phyloP scores from a whole-genome alignment of 2,329 filamentous ascomycete genomes.

The Apiospora marii region DNA sequence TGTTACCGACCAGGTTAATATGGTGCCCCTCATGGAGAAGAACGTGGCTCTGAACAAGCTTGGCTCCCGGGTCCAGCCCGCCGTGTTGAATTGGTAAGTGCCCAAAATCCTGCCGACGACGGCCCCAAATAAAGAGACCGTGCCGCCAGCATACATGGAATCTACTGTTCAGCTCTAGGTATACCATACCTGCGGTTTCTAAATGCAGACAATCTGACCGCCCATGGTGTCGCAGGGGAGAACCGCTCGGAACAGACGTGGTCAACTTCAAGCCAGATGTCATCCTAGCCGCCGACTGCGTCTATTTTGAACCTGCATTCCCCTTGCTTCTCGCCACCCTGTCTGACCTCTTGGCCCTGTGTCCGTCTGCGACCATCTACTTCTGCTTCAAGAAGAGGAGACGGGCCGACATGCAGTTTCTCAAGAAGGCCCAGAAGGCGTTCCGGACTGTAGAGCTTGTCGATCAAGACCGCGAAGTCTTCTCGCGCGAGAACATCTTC shows the following conservation, averaged over 20 bases:
- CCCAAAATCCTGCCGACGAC: neutral
- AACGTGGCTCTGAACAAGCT: slow-evolving; percentile 87
- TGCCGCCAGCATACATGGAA: neutral
- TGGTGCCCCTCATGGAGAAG: slow-evolving; percentile 84
- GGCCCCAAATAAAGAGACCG: neutral
- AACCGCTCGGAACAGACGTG: slow-evolving; percentile 62
- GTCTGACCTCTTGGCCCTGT: slow-evolving; percentile 75
- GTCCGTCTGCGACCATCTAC: slow-evolving; percentile 68
- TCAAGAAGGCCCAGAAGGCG: slow-evolving; percentile 73
- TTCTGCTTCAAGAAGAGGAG: slow-evolving; percentile 97
- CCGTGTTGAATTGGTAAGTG: slow-evolving; percentile 82
- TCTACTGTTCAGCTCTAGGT: neutral
- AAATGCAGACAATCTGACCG: slow-evolving; percentile 30
- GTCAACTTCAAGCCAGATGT: slow-evolving; percentile 72
- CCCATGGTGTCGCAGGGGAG: slow-evolving; percentile 56
- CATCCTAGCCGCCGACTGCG: slow-evolving; percentile 94
- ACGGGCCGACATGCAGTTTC: slow-evolving; percentile 78
- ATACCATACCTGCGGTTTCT: neutral
- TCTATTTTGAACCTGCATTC: slow-evolving; percentile 97
- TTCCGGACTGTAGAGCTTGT: slow-evolving; percentile 69
- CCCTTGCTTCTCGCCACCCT: slow-evolving; percentile 84
- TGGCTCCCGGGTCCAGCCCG: slow-evolving; percentile 66
- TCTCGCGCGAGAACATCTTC: slow-evolving; percentile 66
- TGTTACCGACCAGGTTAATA: slow-evolving; percentile 87
- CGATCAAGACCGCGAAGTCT: slow-evolving; percentile 66